phyloP scores from a whole-genome alignment of 116 monocot species.

The Trichopus zeylanicus region DNA sequence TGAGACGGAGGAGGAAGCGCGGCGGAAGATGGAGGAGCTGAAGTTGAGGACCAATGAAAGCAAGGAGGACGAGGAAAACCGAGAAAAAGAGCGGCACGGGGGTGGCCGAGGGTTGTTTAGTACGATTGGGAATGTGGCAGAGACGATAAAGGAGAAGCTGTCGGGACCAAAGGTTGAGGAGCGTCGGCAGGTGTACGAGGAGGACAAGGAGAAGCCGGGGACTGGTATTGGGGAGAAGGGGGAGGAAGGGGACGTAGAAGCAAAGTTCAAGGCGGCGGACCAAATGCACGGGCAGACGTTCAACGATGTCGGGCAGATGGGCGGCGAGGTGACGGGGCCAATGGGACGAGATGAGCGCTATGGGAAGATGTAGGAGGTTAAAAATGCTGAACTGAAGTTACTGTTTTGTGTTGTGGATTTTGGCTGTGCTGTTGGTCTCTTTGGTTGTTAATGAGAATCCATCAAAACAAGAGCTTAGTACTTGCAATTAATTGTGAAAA shows the following conservation, averaged over 20 bases:
- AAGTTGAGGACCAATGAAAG: no score
- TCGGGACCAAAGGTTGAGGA: not conserved
- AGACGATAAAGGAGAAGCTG: conserved; percentile 33
- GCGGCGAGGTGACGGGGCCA: conserved; percentile 19
- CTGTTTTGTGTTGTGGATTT: no score
- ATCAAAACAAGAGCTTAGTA: no score
- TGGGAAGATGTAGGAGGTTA: conserved; percentile 14
- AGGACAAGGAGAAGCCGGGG: not conserved
- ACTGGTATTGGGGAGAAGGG: not conserved
- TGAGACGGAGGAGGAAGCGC: no score
- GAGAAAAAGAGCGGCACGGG: conserved; percentile 4
- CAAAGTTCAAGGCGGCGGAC: conserved; percentile 10
- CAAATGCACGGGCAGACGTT: conserved; percentile 44
- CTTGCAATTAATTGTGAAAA: no score
- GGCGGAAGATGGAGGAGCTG: no score
- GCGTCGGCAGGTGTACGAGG: not conserved
- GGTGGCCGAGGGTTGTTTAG: conserved; percentile 7
- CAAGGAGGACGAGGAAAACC: no score
- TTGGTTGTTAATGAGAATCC: no score
- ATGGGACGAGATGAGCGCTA: not conserved
- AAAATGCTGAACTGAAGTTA: no score
- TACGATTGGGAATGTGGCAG: conserved; percentile 23
- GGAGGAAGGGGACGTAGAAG: conserved; percentile 9
- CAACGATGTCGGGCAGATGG: conserved; percentile 36
- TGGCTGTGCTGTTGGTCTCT: no score